Evolutionary conservation across 2,329 filamentous ascomycete genomes (phyloP).

Genomic region (Aureobasidium sp.): DNA sequence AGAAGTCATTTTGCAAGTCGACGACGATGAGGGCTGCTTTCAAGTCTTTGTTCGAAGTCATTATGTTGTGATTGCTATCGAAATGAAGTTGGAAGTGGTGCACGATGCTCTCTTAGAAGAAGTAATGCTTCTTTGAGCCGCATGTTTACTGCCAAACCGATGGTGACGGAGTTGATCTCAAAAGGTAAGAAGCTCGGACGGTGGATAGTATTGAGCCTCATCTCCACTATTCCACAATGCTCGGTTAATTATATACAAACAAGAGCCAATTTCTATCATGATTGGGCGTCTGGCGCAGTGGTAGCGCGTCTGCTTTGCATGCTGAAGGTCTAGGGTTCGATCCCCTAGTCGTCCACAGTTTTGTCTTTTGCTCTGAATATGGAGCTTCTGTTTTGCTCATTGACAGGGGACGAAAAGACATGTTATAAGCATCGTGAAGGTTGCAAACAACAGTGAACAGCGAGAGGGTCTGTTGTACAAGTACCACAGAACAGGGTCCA

Average conservation of each 20-base stretch:
- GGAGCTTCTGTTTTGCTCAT: no score
- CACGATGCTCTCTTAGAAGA: background rate
- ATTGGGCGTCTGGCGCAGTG: conserved; percentile 3
- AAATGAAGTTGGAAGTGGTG: background rate
- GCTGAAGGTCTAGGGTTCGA: conserved; percentile 16
- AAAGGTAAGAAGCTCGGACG: background rate
- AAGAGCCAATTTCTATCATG: no score
- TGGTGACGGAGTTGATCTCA: background rate
- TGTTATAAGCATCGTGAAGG: no score
- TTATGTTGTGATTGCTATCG: background rate
- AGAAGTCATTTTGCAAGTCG: conserved; percentile 93
- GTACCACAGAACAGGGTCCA: background rate
- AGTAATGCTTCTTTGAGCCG: background rate
- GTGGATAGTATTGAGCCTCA: background rate
- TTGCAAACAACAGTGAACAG: no score
- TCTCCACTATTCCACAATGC: background rate
- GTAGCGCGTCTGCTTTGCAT: conserved; percentile 17
- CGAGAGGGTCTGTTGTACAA: no score
- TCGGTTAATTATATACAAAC: no score
- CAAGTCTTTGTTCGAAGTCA: conserved; percentile 2
- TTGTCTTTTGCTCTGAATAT: background rate
- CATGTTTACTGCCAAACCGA: background rate
- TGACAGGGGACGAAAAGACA: no score
- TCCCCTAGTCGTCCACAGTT: conserved; percentile 12
- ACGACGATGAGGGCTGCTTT: conserved; percentile 37